Conservation (phyloP, 768 basidiomycete species). For the Chiua virens region DNA sequence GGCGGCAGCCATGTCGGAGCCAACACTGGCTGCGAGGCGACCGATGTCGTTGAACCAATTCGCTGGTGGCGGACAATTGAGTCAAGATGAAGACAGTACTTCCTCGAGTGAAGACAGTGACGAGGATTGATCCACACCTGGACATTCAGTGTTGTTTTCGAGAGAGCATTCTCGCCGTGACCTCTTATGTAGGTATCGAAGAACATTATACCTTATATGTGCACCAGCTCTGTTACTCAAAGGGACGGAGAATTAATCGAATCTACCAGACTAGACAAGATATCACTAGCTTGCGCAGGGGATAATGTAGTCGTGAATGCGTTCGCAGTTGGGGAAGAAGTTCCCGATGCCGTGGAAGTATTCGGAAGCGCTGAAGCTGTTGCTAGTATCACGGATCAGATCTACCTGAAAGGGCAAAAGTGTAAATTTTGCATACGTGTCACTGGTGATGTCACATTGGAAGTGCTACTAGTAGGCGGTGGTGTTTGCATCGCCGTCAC, state of each 20-base stretch:
- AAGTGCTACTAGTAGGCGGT: not conserved
- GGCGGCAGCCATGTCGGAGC: slow-evolving; percentile 41
- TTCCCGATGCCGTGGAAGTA: slow-evolving; percentile 26
- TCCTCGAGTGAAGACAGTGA: slow-evolving; percentile 57
- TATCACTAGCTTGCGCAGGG: slow-evolving; percentile 21
- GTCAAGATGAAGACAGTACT: slow-evolving; percentile 48
- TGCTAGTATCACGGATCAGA: not conserved
- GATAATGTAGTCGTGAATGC: slow-evolving; percentile 22
- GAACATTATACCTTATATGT: slow-evolving; percentile 2
- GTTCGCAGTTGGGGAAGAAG: not conserved
- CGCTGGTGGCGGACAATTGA: slow-evolving; percentile 42
- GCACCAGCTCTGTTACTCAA: not conserved
- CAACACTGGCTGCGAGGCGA: slow-evolving; percentile 26
- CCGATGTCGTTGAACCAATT: slow-evolving; percentile 54
- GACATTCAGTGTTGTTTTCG: not conserved
- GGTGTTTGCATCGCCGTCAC: not conserved
- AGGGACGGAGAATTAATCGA: slow-evolving; percentile 1
- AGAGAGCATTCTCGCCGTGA: slow-evolving; percentile 4
- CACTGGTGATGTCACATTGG: not conserved
- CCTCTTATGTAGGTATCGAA: slow-evolving; percentile 1
- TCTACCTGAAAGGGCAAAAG: not conserved
- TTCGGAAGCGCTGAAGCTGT: slow-evolving; percentile 22
- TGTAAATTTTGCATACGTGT: not conserved
- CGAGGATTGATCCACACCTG: slow-evolving; percentile 38
- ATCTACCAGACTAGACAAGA: slow-evolving; percentile 35